A percentile compares a stretch with the other conserved stretches of the same genome.
Evolutionary conservation across 2,329 filamentous ascomycete genomes (phyloP).

Genomic region (Phoma sp.): DNA sequence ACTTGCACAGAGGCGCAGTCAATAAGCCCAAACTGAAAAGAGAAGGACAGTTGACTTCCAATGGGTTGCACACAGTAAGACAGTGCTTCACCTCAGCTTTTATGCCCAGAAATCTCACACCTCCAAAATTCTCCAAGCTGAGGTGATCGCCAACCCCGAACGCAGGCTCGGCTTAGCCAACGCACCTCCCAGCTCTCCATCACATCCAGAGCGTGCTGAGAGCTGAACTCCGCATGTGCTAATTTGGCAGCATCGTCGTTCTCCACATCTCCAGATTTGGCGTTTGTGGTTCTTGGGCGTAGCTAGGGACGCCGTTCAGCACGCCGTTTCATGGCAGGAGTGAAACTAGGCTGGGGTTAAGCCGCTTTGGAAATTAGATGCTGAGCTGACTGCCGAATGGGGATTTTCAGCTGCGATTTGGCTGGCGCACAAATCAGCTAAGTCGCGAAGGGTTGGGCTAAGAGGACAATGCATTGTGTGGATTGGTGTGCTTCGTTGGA

Average conservation of each 20-base stretch:
- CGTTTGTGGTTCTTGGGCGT: background rate
- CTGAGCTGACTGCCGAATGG: slow-evolving; percentile 3
- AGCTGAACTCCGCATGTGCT: background rate
- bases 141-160: slow-evolving; percentile 1
- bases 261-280: slow-evolving; percentile 3
- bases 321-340: background rate
- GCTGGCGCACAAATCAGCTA: slow-evolving; percentile 6
- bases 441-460: background rate
- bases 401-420: slow-evolving; percentile 10
- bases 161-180: slow-evolving; percentile 1
- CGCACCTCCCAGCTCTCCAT: background rate
- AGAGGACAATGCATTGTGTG: background rate
- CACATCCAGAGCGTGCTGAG: background rate
- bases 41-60: background rate
- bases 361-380: background rate
- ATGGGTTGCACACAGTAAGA: background rate
- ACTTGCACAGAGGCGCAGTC: background rate
- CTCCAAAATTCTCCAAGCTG: slow-evolving; percentile 5
- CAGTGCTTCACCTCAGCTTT: slow-evolving; percentile 2
- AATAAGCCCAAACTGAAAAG: background rate
- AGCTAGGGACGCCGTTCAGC: slow-evolving; percentile 6
- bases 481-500: slow-evolving; percentile 1
- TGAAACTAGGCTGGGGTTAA: background rate
- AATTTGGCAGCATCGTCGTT: background rate
- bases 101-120: slow-evolving; percentile 4